phyloP scores from a whole-genome alignment of 2,329 filamentous ascomycete genomes.

The Fusarium sp. region DNA sequence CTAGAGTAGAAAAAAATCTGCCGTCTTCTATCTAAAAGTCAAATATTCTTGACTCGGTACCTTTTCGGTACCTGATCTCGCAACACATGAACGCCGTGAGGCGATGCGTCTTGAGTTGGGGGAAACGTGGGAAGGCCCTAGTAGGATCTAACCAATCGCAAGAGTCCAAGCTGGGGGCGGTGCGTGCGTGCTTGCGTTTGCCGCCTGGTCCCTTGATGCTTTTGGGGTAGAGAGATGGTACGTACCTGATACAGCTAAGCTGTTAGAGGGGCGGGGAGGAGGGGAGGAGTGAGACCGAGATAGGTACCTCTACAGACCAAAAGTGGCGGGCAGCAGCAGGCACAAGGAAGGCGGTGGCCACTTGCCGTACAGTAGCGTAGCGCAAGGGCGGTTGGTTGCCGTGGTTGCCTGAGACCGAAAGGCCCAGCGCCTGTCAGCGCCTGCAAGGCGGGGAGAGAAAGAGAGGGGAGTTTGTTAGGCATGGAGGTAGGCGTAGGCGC shows the following conservation, averaged over 20 bases:
- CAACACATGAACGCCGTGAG: slow-evolving; percentile 28
- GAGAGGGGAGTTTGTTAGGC: slow-evolving; percentile 18
- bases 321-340: slow-evolving; percentile 1
- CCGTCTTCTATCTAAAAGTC: slow-evolving; percentile 1
- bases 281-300: slow-evolving; percentile 14
- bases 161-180: slow-evolving; percentile 11
- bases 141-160: slow-evolving; percentile 40
- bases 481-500: slow-evolving; percentile 16
- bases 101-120: slow-evolving; percentile 26
- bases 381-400: slow-evolving; percentile 27
- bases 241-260: slow-evolving; percentile 3
- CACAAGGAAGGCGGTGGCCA: slow-evolving; percentile 32
- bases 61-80: slow-evolving; percentile 35
- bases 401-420: slow-evolving; percentile 12
- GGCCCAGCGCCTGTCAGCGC: background rate
- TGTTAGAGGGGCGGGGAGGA: background rate
- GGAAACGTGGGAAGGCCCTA: slow-evolving; percentile 40
- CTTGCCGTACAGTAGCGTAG: slow-evolving; percentile 26
- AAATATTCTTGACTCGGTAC: slow-evolving; percentile 29
- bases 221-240: slow-evolving; percentile 30
- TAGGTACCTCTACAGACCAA: background rate
- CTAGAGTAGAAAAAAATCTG: slow-evolving; percentile 8
- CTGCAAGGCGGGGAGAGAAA: slow-evolving; percentile 11
- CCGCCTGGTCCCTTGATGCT: slow-evolving; percentile 32
- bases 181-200: slow-evolving; percentile 27